Conservation (phyloP, 2,329 filamentous ascomycete genomes). For the Ophiostoma australiae region DNA sequence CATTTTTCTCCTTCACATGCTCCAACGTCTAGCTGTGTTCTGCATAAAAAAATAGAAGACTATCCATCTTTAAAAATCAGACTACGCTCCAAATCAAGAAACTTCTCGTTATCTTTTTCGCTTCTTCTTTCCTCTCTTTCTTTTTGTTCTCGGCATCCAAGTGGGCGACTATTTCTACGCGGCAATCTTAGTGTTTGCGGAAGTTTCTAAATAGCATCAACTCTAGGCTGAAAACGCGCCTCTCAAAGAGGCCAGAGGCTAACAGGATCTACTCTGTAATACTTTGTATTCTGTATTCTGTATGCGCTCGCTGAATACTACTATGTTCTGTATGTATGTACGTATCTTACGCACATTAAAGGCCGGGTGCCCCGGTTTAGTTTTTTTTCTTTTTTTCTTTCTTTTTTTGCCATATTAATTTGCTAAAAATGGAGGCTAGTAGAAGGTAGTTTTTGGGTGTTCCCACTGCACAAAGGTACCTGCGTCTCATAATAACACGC, state of each 20-base stretch:
- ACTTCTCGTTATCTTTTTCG: background rate
- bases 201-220: constrained; percentile 7
- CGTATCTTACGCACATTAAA: background rate
- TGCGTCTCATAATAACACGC: background rate
- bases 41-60: background rate
- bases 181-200: background rate
- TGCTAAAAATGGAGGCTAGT: background rate
- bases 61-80: too few relatives aligned
- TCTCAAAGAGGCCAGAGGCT: background rate
- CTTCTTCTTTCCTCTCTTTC: background rate
- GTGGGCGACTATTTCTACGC: constrained; percentile 4
- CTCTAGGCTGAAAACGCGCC: background rate
- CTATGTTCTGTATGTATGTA: background rate
- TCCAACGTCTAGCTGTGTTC: background rate
- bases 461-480: background rate
- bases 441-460: background rate
- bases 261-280: too few relatives aligned
- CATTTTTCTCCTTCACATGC: background rate
- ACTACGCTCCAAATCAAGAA: too few relatives aligned
- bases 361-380: constrained; percentile 19
- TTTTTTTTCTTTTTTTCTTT: constrained; percentile 10
- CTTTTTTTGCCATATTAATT: constrained; percentile 13
- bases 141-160: background rate
- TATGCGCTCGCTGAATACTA: too few relatives aligned
- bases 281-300: too few relatives aligned